A percentile compares a stretch with the other conserved stretches of the same genome.
Conservation (phyloP, 2,329 filamentous ascomycete species). For the Neospermospora avenae region DNA sequence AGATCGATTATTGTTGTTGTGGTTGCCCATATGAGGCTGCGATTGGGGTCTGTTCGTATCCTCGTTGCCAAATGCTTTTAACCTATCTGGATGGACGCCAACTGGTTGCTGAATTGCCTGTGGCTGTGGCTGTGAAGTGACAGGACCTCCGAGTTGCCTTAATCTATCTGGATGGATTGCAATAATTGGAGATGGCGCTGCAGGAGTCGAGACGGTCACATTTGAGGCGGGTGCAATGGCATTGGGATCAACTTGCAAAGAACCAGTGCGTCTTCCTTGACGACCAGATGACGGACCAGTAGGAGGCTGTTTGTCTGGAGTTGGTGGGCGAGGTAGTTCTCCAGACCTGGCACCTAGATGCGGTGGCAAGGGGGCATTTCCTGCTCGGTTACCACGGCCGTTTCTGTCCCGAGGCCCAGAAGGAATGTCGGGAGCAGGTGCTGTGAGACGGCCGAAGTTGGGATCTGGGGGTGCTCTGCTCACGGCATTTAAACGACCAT, state of each 20-base stretch:
- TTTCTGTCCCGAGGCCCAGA: slow-evolving; percentile 55
- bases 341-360: slow-evolving; percentile 25
- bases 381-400: slow-evolving; percentile 33
- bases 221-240: slow-evolving; percentile 21
- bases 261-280: slow-evolving; percentile 27
- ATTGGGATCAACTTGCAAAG: slow-evolving; percentile 29
- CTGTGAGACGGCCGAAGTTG: slow-evolving; percentile 60
- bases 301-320: slow-evolving; percentile 35
- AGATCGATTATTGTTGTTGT: slow-evolving; percentile 32
- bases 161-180: slow-evolving; percentile 51
- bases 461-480: slow-evolving; percentile 50
- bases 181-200: slow-evolving; percentile 27
- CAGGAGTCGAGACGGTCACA: slow-evolving; percentile 25
- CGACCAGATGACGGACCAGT: slow-evolving; percentile 35
- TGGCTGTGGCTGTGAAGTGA: slow-evolving; percentile 35
- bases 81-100: slow-evolving; percentile 35
- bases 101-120: slow-evolving; percentile 32
- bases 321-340: slow-evolving; percentile 31
- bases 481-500: slow-evolving; percentile 41
- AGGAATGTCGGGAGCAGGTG: slow-evolving; percentile 45
- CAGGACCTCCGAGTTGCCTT: slow-evolving; percentile 42
- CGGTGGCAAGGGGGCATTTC: slow-evolving; percentile 16
- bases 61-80: slow-evolving; percentile 28
- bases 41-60: slow-evolving; percentile 29
- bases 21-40: slow-evolving; percentile 26